Percentiles rank a stretch among this genome's conserved stretches.
phyloP scores from a whole-genome alignment of 1,284 basidiomycete genomes.

The Ganoderma lucidum region DNA sequence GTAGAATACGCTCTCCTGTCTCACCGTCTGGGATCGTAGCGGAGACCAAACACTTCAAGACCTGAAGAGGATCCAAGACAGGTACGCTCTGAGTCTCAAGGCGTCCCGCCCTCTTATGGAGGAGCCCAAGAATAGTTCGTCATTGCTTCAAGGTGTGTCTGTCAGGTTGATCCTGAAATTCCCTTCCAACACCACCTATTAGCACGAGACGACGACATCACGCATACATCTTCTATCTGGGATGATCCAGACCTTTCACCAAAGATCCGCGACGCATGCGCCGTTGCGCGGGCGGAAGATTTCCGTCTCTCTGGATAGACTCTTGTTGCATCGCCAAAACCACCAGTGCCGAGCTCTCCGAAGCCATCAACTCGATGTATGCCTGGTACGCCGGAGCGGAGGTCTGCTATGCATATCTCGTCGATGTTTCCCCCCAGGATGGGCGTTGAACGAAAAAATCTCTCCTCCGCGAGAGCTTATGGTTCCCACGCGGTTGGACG shows the following conservation, averaged over 20 bases:
- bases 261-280: slow-evolving; percentile 14
- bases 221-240: background rate
- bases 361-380: slow-evolving; percentile 20
- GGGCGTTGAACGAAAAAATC: background rate
- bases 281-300: background rate
- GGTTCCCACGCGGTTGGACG: background rate
- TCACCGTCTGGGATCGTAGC: background rate
- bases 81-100: background rate
- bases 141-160: background rate
- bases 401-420: slow-evolving; percentile 4
- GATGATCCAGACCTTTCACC: slow-evolving; percentile 1
- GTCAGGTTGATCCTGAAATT: no score
- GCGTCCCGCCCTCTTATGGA: background rate
- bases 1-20: slow-evolving; percentile 4
- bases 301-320: slow-evolving; percentile 18
- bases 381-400: slow-evolving; percentile 1
- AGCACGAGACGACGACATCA: no score
- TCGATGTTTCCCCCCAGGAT: background rate
- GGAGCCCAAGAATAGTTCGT: background rate
- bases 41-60: slow-evolving; percentile 3
- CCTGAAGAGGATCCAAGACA: background rate
- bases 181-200: no score
- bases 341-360: slow-evolving; percentile 22
- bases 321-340: slow-evolving; percentile 22
- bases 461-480: background rate